Evolutionary conservation across 305 asterid species (phyloP), one percentile per base, ranked within the genome.

Genomic region (Galium porrigens): DNA sequence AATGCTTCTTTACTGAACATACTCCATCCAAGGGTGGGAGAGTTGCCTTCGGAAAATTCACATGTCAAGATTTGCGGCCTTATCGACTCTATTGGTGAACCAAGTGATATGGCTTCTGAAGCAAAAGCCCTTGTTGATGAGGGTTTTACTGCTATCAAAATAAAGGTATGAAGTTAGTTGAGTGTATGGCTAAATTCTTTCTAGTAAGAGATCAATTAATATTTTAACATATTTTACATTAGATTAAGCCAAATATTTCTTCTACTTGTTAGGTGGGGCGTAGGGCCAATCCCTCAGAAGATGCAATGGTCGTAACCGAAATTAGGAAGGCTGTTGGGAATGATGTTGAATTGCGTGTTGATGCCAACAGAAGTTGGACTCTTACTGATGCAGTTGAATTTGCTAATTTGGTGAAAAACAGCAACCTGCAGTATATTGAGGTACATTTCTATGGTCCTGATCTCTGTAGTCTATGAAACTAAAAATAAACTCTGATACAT

Each of bases 381-480:
- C 85, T 81, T 67, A 81, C 80, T 32, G 85, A 86, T 73, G 97
- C 99, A 37, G 70, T 83, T 61, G 75, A 75, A 76, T 94, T 94
- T 73, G 99, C 95, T 34, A 65, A 32, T 64, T 75, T 82, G 22
- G 84, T 87, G 79, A 82, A 81, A 76, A 82, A 82, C 74, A 84
- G 86, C 63, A 22, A 68, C 78, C 82, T 94, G 76, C 96, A 94
- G 73, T 94, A 87, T 77, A 87, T 94, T 61, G 99, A 94, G 99
- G 99, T 94, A 79, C 63, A 56, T 12, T 27, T 60, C 51, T 66
- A 18, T 61, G 48, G 20, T 15, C 30, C 46, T 30, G 56, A 46
- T 51, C 32, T 52, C 48, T 15, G 0, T 20, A 6, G 25, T 55
- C 41, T 30, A 6, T 37, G 15, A 8, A 25, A 33, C 4, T 37